Percentiles rank a stretch among this genome's conserved stretches.
phyloP scores from a whole-genome alignment of 129 eudicot species.

The Pseudognaphalium luteoalbum region DNA sequence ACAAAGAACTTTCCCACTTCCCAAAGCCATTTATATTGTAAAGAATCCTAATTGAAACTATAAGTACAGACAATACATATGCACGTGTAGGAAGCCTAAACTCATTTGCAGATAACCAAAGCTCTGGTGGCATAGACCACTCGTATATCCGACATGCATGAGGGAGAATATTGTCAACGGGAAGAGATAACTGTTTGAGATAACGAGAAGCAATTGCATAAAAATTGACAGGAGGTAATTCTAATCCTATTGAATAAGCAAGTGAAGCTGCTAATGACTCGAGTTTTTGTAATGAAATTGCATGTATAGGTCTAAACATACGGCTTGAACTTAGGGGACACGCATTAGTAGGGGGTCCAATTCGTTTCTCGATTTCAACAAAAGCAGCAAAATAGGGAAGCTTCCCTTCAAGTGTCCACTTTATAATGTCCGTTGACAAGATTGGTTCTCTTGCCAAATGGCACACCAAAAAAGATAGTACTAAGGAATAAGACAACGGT shows the following conservation, averaged over 20 bases:
- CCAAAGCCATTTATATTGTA: constrained; percentile 77
- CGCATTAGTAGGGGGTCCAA: constrained; percentile 46
- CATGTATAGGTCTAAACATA: constrained; percentile 65
- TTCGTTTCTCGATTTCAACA: constrained; percentile 55
- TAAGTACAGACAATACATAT: constrained; percentile 64
- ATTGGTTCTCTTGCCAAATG: constrained; percentile 78
- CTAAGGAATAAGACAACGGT: constrained; percentile 64
- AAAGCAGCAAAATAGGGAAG: constrained; percentile 79
- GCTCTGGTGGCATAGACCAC: constrained; percentile 86
- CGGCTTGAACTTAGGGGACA: constrained; percentile 62
- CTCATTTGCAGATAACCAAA: constrained; percentile 66
- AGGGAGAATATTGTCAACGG: constrained; percentile 53
- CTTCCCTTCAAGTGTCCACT: constrained; percentile 71
- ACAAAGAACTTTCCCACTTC: constrained; percentile 65
- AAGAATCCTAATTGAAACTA: constrained; percentile 65
- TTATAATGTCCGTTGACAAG: constrained; percentile 63
- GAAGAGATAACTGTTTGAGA: constrained; percentile 59
- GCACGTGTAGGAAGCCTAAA: constrained; percentile 71
- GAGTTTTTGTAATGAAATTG: constrained; percentile 53
- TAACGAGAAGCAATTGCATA: constrained; percentile 68
- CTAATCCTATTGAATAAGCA: constrained; percentile 52
- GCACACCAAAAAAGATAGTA: constrained; percentile 62
- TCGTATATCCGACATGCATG: constrained; percentile 60
- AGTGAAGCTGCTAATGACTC: constrained; percentile 67
- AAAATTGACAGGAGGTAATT: constrained; percentile 81